phyloP scores from a whole-genome alignment of 139 green algal species.

The Chlamydomonas schloesseri region DNA sequence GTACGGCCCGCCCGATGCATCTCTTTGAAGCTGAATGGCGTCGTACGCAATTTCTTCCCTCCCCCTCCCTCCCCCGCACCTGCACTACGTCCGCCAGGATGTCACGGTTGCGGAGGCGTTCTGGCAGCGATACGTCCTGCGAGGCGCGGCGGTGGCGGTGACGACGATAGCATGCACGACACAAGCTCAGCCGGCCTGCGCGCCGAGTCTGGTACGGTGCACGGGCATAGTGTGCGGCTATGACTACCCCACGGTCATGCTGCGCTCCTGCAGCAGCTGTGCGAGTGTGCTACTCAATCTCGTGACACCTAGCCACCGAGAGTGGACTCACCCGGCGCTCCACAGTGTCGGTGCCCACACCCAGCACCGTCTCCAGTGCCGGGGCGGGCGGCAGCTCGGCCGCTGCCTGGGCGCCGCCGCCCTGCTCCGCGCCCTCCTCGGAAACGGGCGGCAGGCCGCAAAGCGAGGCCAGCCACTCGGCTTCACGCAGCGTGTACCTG shows the following conservation, averaged over 20 bases:
- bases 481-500: slow-evolving; percentile 13
- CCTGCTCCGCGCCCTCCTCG: background rate
- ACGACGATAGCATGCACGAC: too few relatives aligned
- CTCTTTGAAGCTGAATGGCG: too few relatives aligned
- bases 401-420: background rate
- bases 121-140: slow-evolving; percentile 5
- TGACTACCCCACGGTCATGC: too few relatives aligned
- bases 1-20: too few relatives aligned
- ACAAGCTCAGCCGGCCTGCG: too few relatives aligned
- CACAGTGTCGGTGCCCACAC: background rate
- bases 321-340: too few relatives aligned
- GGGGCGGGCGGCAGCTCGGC: background rate
- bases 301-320: too few relatives aligned
- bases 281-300: too few relatives aligned
- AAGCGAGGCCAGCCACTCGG: background rate
- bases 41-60: too few relatives aligned
- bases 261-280: too few relatives aligned
- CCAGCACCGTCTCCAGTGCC: background rate
- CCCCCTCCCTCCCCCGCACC: background rate
- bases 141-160: background rate
- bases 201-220: too few relatives aligned
- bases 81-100: slow-evolving; percentile 37
- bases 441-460: background rate
- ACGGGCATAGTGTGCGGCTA: too few relatives aligned
- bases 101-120: slow-evolving; percentile 3